Conservation (phyloP, 805 yeast species). For the Myxozyma neglecta region DNA sequence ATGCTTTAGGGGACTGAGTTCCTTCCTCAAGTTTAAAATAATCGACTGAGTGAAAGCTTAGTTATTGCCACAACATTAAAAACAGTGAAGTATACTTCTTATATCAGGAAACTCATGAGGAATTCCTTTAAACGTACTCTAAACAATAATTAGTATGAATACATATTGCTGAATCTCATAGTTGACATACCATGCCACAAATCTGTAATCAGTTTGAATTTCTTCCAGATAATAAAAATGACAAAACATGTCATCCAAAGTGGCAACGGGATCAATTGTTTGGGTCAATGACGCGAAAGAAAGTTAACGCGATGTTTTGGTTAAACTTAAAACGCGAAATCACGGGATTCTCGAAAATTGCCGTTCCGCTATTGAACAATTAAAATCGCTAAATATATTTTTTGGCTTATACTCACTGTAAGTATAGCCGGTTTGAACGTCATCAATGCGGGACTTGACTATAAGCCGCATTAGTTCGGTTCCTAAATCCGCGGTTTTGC, state of each 20-base stretch:
- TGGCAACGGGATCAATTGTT: background rate
- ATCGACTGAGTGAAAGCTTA: conserved; percentile 35
- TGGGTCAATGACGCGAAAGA: background rate
- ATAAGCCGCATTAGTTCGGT: background rate
- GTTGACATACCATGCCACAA: background rate
- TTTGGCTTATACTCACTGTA: background rate
- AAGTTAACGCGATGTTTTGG: background rate
- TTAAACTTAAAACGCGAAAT: background rate
- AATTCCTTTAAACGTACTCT: conserved; percentile 45
- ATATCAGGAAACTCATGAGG: conserved; percentile 52
- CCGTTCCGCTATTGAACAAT: background rate
- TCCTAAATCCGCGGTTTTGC: background rate
- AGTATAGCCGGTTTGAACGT: no score
- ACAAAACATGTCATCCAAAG: no score
- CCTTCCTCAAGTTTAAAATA: conserved; percentile 33
- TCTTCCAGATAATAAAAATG: background rate
- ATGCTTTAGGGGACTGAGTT: conserved; percentile 35
- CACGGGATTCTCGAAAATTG: conserved; percentile 1
- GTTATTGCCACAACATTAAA: no score
- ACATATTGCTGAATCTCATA: background rate
- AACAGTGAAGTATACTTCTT: conserved; percentile 40
- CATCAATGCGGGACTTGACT: background rate
- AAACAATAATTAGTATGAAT: background rate
- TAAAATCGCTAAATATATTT: background rate
- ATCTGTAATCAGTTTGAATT: background rate